Conservation (phyloP, 345 rosid species). For the Cardamine chenopodiifolia region DNA sequence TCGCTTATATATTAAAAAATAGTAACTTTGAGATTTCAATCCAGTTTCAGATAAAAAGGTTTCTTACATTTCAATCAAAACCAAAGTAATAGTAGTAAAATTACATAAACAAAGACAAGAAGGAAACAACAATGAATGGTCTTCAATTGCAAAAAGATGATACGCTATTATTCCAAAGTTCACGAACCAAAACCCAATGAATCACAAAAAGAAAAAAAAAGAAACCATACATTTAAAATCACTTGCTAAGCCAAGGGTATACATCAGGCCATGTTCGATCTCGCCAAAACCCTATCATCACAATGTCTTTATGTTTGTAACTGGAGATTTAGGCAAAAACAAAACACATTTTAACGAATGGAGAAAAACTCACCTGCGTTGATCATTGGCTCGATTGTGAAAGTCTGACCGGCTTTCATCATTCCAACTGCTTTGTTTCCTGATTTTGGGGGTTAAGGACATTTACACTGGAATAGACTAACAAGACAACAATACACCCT, state of each 20-base stretch:
- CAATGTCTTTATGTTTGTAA: neutral
- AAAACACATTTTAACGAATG: neutral
- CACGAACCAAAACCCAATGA: neutral
- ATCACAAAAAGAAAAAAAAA: neutral
- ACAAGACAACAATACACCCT: neutral
- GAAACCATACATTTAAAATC: constrained; percentile 14
- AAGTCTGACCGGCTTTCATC: constrained; percentile 96
- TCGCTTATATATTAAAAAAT: too few species aligned
- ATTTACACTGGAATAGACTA: constrained; percentile 22
- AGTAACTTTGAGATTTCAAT: neutral
- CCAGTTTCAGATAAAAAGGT: neutral
- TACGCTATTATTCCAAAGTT: constrained; percentile 3
- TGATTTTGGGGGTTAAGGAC: constrained; percentile 51
- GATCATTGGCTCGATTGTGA: constrained; percentile 98
- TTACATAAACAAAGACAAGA: constrained; percentile 18
- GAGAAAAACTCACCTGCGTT: constrained; percentile 64
- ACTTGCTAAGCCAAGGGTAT: constrained; percentile 70
- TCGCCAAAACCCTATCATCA: constrained; percentile 68
- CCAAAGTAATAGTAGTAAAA: neutral
- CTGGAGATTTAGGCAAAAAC: neutral
- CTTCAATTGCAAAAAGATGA: constrained; percentile 13
- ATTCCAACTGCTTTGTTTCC: constrained; percentile 98
- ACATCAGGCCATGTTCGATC: constrained; percentile 96
- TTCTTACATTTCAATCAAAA: constrained; percentile 17
- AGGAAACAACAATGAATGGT: constrained; percentile 3